phyloP scores from a whole-genome alignment of 164 flowering plant genomes.

The Euptelea pleiosperma region DNA sequence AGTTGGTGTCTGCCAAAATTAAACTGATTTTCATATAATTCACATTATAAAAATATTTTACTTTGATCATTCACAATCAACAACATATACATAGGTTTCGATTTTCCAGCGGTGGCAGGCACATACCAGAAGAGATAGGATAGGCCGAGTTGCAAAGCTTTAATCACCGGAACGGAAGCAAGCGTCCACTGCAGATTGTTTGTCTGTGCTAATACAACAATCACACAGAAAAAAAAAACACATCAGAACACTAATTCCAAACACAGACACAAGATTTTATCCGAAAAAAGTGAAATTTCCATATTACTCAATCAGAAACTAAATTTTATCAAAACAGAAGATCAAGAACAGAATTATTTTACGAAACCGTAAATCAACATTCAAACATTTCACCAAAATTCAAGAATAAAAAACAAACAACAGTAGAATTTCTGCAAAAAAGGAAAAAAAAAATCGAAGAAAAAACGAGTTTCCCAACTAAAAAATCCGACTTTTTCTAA shows the following conservation, averaged over 20 bases:
- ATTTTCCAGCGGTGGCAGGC: not conserved
- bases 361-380: too few species aligned
- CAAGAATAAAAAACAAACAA: not conserved
- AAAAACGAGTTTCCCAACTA: not conserved
- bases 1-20: too few species aligned
- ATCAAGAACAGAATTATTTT: too few species aligned
- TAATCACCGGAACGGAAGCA: constrained; percentile 67
- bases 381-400: too few species aligned
- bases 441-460: not conserved
- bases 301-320: too few species aligned
- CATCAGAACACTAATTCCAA: too few species aligned
- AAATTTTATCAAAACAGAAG: too few species aligned
- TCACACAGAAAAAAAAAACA: constrained; percentile 5
- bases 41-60: not conserved
- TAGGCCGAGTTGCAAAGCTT: constrained; percentile 69
- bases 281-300: too few species aligned
- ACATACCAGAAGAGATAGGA: constrained; percentile 85
- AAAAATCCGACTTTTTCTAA: too few species aligned
- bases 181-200: constrained; percentile 85
- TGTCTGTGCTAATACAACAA: constrained; percentile 45
- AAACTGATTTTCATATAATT: too few species aligned
- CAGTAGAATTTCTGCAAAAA: not conserved
- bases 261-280: too few species aligned
- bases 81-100: not conserved
- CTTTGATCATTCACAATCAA: not conserved